These are phyloP conservation scores for Ceratocystis diversiconidia DNA, from an alignment of 2,329 filamentous ascomycete genomes.

Conservation along the genomic window DNA sequence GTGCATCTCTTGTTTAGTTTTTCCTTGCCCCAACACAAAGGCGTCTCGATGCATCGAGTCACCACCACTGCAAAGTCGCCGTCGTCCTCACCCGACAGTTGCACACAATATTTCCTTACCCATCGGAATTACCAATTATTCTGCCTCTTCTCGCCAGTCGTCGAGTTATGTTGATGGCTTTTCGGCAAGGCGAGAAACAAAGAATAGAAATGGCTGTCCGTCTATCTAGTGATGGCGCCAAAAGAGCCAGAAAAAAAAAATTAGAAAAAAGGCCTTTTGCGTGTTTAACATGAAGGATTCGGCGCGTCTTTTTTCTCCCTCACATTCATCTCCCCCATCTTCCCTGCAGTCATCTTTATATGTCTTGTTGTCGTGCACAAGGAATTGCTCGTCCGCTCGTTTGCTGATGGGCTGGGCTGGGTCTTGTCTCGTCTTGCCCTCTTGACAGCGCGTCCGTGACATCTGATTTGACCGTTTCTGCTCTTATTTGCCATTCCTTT, in stretches of 20 bases:
- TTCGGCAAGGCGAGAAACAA: background rate
- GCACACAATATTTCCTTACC: background rate
- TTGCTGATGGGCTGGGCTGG: too few relatives aligned
- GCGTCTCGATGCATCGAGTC: background rate
- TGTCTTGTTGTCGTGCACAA: too few relatives aligned
- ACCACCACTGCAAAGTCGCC: background rate
- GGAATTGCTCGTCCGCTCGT: too few relatives aligned
- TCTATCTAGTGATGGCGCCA: background rate
- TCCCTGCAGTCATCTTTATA: background rate
- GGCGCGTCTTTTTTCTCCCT: slow-evolving; percentile 3
- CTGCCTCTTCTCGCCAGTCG: background rate
- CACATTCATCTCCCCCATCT: background rate
- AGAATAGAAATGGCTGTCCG: background rate
- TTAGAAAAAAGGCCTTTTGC: background rate
- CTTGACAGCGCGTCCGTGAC: slow-evolving; percentile 7
- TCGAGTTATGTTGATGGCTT: background rate
- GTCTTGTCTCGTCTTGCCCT: background rate
- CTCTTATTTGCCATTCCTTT: slow-evolving; percentile 1
- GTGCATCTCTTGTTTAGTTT: background rate
- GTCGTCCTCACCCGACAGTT: background rate
- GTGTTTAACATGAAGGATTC: slow-evolving; percentile 1
- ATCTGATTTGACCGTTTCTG: background rate
- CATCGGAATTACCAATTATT: background rate
- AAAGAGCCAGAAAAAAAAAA: background rate
- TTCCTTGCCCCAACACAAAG: background rate